Conservation (phyloP, 139 green algal genomes). For the Yamagishiella unicocca region DNA sequence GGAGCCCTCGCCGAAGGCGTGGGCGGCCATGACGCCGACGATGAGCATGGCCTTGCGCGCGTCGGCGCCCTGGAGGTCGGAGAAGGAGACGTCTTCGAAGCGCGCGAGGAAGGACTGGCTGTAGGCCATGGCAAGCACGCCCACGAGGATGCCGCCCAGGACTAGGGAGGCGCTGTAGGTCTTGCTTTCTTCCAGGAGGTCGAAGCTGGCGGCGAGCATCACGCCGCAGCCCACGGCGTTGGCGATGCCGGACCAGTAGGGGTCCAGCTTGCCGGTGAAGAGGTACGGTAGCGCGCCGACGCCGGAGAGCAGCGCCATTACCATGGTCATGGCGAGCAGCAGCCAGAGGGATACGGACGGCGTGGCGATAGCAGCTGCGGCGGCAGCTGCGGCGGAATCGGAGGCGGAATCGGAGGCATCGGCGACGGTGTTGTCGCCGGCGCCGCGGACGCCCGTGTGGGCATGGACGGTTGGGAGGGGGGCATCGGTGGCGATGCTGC, state of each 20-base stretch:
- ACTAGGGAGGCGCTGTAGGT: conserved; percentile 76
- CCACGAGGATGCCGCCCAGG: conserved; percentile 81
- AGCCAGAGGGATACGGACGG: conserved; percentile 38
- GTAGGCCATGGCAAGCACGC: conserved; percentile 82
- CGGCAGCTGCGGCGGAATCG: not conserved
- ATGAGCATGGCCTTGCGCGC: conserved; percentile 92
- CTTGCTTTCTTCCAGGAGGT: conserved; percentile 92
- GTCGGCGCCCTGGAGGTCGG: conserved; percentile 80
- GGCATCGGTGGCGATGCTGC: not conserved
- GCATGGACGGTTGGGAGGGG: conserved; percentile 11
- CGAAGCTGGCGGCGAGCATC: conserved; percentile 97
- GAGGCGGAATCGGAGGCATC: not conserved
- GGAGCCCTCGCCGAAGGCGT: conserved; percentile 95
- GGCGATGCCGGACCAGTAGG: conserved; percentile 77
- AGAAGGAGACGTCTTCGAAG: conserved; percentile 79
- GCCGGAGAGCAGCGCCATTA: conserved; percentile 74
- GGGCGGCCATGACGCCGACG: conserved; percentile 96
- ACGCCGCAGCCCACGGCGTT: conserved; percentile 96
- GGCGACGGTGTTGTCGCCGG: not conserved
- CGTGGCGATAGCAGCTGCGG: not conserved
- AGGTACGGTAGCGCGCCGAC: conserved; percentile 88
- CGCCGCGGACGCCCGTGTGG: not conserved
- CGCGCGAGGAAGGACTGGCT: conserved; percentile 46
- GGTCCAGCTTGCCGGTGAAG: conserved; percentile 67
- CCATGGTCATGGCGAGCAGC: conserved; percentile 75